These are phyloP conservation scores for Seminavis robusta DNA, from an alignment of 108 stramenopile species.

Conservation along the genomic window DNA sequence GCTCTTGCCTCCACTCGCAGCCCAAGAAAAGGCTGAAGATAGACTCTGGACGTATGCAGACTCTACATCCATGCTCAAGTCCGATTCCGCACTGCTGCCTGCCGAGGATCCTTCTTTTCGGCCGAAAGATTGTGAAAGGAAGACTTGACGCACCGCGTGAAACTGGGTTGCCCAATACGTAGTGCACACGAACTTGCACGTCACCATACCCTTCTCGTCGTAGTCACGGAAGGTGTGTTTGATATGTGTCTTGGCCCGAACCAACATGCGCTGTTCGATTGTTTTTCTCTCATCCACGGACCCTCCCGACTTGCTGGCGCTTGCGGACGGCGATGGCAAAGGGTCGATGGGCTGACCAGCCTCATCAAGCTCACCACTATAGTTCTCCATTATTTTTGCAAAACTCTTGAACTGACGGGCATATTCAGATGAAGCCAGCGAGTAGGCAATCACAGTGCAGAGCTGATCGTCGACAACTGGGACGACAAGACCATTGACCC, in stretches of 20 bases:
- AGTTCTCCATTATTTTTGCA: constrained; percentile 16
- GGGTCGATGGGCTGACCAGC: too few relatives aligned
- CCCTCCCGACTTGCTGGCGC: neutral
- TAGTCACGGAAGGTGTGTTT: constrained; percentile 90
- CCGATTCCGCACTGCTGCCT: too few relatives aligned
- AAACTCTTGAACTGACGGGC: constrained; percentile 73
- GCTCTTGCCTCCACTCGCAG: constrained; percentile 92
- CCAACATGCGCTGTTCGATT: constrained; percentile 80
- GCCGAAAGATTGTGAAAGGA: constrained; percentile 54
- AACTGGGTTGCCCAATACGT: constrained; percentile 97
- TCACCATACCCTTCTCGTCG: constrained; percentile 82
- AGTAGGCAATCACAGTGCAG: constrained; percentile 91
- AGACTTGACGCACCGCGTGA: constrained; percentile 88
- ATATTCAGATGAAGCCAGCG: constrained; percentile 82
- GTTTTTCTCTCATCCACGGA: constrained; percentile 39
- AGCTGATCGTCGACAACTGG: constrained; percentile 93
- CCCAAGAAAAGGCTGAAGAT: constrained; percentile 79
- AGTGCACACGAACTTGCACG: constrained; percentile 94
- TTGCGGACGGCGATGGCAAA: constrained; percentile 26
- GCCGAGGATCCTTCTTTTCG: neutral
- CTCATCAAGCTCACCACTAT: neutral
- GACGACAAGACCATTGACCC: constrained; percentile 84
- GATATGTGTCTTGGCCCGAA: constrained; percentile 85
- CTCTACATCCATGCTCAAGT: constrained; percentile 65
- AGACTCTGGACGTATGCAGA: constrained; percentile 80